These are phyloP conservation scores for Jatropha curcas DNA, from an alignment of 345 rosid species.

Conservation along the genomic window DNA sequence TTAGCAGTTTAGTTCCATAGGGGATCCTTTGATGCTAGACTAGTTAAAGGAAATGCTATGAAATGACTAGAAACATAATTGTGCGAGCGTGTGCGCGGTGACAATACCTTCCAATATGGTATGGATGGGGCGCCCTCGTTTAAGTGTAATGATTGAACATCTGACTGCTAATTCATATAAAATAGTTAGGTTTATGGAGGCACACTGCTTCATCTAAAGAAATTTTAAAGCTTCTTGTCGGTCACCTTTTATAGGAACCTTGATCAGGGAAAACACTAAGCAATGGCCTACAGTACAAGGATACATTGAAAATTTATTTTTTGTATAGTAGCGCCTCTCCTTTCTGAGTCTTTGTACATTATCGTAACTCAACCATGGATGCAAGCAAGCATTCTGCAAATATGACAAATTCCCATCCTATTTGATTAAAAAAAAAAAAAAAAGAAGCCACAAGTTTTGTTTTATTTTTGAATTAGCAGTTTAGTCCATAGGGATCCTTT, in stretches of 20 bases:
- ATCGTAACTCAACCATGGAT: constrained; percentile 7
- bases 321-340: not conserved
- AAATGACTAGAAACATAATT: not conserved
- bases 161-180: not conserved
- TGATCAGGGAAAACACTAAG: not conserved
- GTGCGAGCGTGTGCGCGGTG: too few relatives aligned
- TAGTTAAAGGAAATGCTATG: not conserved
- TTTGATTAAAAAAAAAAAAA: too few relatives aligned
- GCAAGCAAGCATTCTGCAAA: not conserved
- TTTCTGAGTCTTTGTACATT: not conserved
- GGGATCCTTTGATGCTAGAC: not conserved
- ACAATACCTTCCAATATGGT: too few relatives aligned
- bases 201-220: not conserved
- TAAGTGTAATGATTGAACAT: not conserved
- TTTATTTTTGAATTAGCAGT: not conserved
- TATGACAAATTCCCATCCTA: not conserved
- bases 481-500: not conserved
- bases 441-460: not conserved
- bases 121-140: not conserved
- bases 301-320: not conserved
- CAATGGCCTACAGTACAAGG: not conserved
- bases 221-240: too few relatives aligned
- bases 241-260: not conserved
- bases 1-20: not conserved
- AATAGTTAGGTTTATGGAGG: not conserved